Evolutionary conservation across 31 red algal species (phyloP).

Genomic region (Porphyra umbilicalis): DNA sequence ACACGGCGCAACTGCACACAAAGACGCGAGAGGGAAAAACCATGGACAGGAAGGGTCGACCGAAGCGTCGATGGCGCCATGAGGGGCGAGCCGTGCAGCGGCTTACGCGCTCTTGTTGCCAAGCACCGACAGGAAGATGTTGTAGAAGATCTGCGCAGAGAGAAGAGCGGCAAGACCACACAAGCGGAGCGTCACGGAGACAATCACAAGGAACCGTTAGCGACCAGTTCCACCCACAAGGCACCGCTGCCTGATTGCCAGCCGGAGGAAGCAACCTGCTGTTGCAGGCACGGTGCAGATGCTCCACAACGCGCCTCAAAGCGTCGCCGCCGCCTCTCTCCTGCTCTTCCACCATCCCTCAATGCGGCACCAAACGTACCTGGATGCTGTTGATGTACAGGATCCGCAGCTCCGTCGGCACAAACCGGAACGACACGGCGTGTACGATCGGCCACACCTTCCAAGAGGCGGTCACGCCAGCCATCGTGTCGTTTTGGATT

Average conservation of each 20-base stretch:
- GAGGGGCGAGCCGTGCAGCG: too few species aligned
- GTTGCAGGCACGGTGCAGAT: too few species aligned
- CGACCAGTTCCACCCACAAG: background rate
- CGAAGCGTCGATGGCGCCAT: too few species aligned
- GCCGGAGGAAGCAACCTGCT: slow-evolving; percentile 3
- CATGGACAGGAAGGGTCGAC: too few species aligned
- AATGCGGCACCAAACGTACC: slow-evolving; percentile 2
- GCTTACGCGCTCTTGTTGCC: slow-evolving; percentile 4
- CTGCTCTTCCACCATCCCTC: background rate
- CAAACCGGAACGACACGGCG: slow-evolving; percentile 82
- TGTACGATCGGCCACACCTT: slow-evolving; percentile 78
- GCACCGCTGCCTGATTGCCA: too few species aligned
- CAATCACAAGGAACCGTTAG: background rate
- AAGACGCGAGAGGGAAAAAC: too few species aligned
- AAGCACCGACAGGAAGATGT: slow-evolving; percentile 53
- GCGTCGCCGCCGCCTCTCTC: background rate
- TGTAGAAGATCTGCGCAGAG: slow-evolving; percentile 8
- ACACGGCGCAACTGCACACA: too few species aligned
- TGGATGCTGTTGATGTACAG: slow-evolving; percentile 96
- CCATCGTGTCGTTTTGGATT: slow-evolving; percentile 64
- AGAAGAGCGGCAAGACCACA: too few species aligned
- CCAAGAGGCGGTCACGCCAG: slow-evolving; percentile 69
- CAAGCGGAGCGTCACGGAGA: background rate
- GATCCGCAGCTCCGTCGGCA: slow-evolving; percentile 74
- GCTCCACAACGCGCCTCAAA: background rate